Percentiles rank a stretch among this genome's conserved stretches.
Evolutionary conservation across 2,329 filamentous ascomycete genomes (phyloP).

Genomic region (Teratosphaeria destructans): DNA sequence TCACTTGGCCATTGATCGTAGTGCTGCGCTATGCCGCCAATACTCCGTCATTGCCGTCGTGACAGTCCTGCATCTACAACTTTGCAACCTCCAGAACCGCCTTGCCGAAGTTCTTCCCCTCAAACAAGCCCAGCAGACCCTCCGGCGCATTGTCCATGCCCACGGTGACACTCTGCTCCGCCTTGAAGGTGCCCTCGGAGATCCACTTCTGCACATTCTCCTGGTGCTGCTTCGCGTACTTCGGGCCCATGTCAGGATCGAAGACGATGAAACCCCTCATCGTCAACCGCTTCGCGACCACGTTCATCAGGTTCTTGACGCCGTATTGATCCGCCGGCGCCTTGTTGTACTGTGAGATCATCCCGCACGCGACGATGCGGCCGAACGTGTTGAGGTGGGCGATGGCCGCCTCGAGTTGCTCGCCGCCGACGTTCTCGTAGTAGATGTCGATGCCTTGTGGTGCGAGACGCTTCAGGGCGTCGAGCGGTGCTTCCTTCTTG

Average conservation of each 20-base stretch:
- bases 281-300: conserved; percentile 59
- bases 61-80: conserved; percentile 1
- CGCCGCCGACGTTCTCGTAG: conserved; percentile 68
- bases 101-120: conserved; percentile 79
- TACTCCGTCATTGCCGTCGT: neutral
- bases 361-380: conserved; percentile 52
- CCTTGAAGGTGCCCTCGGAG: conserved; percentile 62
- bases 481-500: conserved; percentile 64
- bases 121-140: conserved; percentile 63
- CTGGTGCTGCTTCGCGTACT: conserved; percentile 61
- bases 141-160: conserved; percentile 70
- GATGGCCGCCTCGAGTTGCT: conserved; percentile 60
- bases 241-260: conserved; percentile 54
- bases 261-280: conserved; percentile 65
- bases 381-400: conserved; percentile 54
- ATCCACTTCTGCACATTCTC: conserved; percentile 68
- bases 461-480: conserved; percentile 59
- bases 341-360: conserved; percentile 72
- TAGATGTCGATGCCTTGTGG: conserved; percentile 75
- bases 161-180: conserved; percentile 55
- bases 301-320: conserved; percentile 52
- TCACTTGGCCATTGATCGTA: neutral
- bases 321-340: conserved; percentile 48
- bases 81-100: conserved; percentile 57
- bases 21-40: neutral